Base-by-base conservation (phyloP, 176 grass and related monocot genomes). In the Juncus effusus region DNA sequence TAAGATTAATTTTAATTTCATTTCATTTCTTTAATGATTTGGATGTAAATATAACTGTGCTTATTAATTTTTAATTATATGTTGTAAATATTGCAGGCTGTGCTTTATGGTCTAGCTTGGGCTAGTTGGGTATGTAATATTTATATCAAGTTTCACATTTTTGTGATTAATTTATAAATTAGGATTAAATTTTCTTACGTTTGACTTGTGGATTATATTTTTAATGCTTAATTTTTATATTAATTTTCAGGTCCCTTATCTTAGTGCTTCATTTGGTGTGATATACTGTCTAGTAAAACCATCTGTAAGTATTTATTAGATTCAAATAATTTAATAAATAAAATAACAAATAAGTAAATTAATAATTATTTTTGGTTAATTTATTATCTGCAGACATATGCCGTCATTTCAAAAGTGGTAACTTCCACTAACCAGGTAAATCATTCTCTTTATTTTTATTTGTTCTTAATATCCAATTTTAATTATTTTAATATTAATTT, bases 31-130 rank as follows among this genome's bases (percentile, higher is more conserved):
- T 53, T 59, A 40, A 42, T 59, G 50, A 3, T 67, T 15, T 85
- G 4, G 38, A 1, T 3, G 38, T 49, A 3, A 38, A 0, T 56
- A 69, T 45, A 55, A 69, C 7, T 64, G 19, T 40, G 35, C 59
- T 54, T 42, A 36, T 54, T 36, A 38, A 6, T 40, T 36, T 3
- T 63, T 14, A 37, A 59, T 8, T 71, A 0, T 54, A n/a, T 15
- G 3, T 50, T 42, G 16, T 64, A 61, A 60, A 6, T 28, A 1
- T 28, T 67, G 3, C 78, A 91, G 87, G 84, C 87, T 63, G 13
- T 80, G 70, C 73, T 91, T 69, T 90, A 88, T 68, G 87, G 91
- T 40, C 62, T 90, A 45, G 87, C 87, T 51, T 96, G 91, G 87
- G 88, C 81, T 57, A 79, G 54, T 55, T 96, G 87, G 91, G 81